Evolutionary conservation across 371 early-diverging fungal genomes (phyloP).

Genomic region (Encephalitozoon hellem): DNA sequence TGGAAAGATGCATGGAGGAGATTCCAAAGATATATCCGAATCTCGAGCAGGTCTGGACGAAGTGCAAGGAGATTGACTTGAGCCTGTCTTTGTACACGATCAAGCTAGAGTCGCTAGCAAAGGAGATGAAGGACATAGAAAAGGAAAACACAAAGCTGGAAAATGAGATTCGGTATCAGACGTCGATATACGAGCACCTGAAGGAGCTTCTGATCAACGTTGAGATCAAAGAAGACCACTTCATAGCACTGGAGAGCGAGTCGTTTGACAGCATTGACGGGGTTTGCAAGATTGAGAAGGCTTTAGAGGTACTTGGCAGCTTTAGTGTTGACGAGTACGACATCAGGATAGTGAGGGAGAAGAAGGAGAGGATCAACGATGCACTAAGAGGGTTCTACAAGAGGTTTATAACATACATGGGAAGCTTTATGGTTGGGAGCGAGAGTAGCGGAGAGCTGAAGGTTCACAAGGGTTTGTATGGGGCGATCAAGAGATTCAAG

Average conservation of each 20-base stretch:
- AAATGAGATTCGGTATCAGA: slow-evolving; percentile 26
- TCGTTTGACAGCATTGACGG: slow-evolving; percentile 30
- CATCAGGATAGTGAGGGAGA: slow-evolving; percentile 46
- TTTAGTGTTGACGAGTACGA: slow-evolving; percentile 21
- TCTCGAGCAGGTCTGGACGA: background rate
- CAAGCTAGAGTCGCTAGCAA: slow-evolving; percentile 36
- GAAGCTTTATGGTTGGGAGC: slow-evolving; percentile 5
- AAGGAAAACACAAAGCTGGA: slow-evolving; percentile 44
- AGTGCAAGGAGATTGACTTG: slow-evolving; percentile 7
- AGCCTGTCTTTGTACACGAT: slow-evolving; percentile 33
- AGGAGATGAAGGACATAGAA: slow-evolving; percentile 43
- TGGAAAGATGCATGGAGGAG: slow-evolving; percentile 5
- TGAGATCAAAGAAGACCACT: slow-evolving; percentile 40
- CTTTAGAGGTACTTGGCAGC: slow-evolving; percentile 11
- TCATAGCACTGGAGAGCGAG: slow-evolving; percentile 34
- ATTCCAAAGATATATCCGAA: slow-evolving; percentile 14
- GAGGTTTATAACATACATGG: slow-evolving; percentile 39
- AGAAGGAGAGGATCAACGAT: slow-evolving; percentile 16
- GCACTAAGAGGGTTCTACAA: slow-evolving; percentile 32
- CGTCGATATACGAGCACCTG: slow-evolving; percentile 28
- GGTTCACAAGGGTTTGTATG: slow-evolving; percentile 42
- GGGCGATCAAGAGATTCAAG: slow-evolving; percentile 26
- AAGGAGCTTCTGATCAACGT: slow-evolving; percentile 25
- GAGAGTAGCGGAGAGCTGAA: slow-evolving; percentile 25
- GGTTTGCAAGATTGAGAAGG: slow-evolving; percentile 36